Base-by-base conservation (phyloP, 192 early-diverging fungal species). In the Coemansia brasiliensis region DNA sequence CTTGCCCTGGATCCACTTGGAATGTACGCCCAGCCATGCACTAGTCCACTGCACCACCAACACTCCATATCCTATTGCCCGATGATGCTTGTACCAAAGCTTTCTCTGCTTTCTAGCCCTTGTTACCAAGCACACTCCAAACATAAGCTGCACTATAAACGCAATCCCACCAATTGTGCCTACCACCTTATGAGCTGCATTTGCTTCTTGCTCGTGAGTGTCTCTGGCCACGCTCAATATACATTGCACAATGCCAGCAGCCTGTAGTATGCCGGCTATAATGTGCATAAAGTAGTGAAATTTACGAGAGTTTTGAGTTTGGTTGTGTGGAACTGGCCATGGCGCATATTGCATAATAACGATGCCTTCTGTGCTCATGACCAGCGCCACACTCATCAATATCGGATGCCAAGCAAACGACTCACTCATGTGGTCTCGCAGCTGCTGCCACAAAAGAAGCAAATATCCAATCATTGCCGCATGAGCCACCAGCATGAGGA, bases 11-110 rank as follows among this genome's bases (percentile, higher is more conserved):
- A 17, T 4, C 71, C 65, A 63, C 22, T 38, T 38, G 8, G 61
- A 24, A 18, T 74, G 72, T 0, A 74, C 39, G 2, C 72, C 72
- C 12, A 74, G 53, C 72, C 65, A 67, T 3, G 65, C 60, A 10
- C 51, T 52, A 9, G 50, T n/a, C 72, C 72, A 74, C 52, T 64
- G 20, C 1, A 59, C 1, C 0, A 56, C 4, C 13, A 74, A 53
- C 22, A 53, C 56, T 1, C 46, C 1, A 44, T 65, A 61, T 2
- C 65, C 65, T 3, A 56, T 21, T 0, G 35, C 52, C 12, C 65
- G 18, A 37, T 64, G 61, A 12, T 63, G 60, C 26, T 57, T 61
- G 25, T 55, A 48, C 48, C 16, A 52, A 17, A 52, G 26, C 46
- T 59, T 65, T 8, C 22, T 25, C 2, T 49, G 39, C 9, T 12